Evolutionary conservation across 2,329 filamentous ascomycete genomes (phyloP).

Genomic region (Cordyceps pruinosa): DNA sequence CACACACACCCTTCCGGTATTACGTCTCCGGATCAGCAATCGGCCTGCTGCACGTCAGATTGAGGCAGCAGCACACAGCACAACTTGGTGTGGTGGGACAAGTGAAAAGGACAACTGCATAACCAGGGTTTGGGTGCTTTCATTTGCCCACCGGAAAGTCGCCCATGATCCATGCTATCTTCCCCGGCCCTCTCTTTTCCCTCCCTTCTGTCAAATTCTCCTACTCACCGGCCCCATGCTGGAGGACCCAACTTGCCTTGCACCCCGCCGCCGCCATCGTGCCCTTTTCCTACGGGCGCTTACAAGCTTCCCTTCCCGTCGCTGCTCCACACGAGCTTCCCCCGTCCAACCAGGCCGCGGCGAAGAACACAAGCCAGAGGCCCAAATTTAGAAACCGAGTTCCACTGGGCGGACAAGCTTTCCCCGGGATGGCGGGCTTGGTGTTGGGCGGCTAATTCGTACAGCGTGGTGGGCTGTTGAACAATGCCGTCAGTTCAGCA

Average conservation of each 20-base stretch:
- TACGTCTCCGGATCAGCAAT: conserved; percentile 7
- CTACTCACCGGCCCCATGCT: no score
- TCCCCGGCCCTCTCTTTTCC: neutral
- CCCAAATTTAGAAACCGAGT: conserved; percentile 5
- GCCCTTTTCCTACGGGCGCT: neutral
- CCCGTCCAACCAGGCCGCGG: neutral
- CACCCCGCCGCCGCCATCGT: no score
- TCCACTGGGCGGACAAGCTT: neutral
- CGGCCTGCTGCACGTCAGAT: conserved; percentile 7
- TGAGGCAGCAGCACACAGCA: neutral
- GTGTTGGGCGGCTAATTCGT: no score
- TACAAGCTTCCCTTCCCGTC: neutral
- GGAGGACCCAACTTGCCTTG: no score
- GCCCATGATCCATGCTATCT: no score
- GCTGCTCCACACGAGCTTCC: no score
- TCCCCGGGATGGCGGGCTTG: no score
- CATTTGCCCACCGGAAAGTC: no score
- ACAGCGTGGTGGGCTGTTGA: no score
- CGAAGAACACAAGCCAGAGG: no score
- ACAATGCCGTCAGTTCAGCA: no score
- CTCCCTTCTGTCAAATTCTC: no score
- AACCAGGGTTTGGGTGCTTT: neutral
- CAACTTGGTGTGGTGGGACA: neutral
- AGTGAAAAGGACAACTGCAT: neutral
- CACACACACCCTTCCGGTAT: neutral